Percentiles rank a stretch among this genome's conserved stretches.
These are phyloP conservation scores for Paecilomyces niveus DNA, from an alignment of 2,329 filamentous ascomycete genomes.

Conservation along the genomic window DNA sequence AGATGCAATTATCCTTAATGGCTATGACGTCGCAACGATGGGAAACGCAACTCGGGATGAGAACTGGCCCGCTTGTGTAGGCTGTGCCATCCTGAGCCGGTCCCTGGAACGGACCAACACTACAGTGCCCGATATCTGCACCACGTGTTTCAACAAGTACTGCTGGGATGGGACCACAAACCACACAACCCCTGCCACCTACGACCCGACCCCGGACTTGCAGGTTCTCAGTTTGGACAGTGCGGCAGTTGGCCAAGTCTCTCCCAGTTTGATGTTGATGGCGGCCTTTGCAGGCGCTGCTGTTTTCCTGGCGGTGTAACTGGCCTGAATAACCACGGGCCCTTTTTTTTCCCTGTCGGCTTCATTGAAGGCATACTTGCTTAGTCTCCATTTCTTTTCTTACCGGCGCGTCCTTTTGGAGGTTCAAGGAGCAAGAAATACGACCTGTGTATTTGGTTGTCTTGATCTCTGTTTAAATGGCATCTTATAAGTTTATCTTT, in stretches of 20 bases:
- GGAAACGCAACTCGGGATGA: constrained; percentile 69
- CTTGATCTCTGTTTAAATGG: not conserved
- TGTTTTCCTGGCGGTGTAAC: not conserved
- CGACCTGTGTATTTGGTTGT: not conserved
- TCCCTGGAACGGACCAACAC: constrained; percentile 67
- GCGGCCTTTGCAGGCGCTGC: not conserved
- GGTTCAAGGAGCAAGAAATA: not conserved
- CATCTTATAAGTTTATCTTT: not conserved
- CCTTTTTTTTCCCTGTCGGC: not conserved
- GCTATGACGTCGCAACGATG: constrained; percentile 74
- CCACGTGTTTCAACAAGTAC: constrained; percentile 68
- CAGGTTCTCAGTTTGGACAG: not conserved
- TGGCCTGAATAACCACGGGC: not conserved
- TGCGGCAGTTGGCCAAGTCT: not conserved
- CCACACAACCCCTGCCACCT: constrained; percentile 29
- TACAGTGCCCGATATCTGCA: constrained; percentile 63
- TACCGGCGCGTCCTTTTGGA: not conserved
- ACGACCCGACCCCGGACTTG: constrained; percentile 30
- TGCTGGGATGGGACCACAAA: constrained; percentile 83
- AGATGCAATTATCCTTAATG: constrained; percentile 77
- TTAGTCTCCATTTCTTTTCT: not conserved
- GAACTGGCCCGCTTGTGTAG: constrained; percentile 76
- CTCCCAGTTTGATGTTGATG: not conserved
- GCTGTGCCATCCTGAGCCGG: constrained; percentile 75
- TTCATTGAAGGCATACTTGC: not conserved